Percentiles rank a stretch among this genome's conserved stretches.
phyloP scores from a whole-genome alignment of 108 stramenopile species.

The Pseudonitzschia multistriata region DNA sequence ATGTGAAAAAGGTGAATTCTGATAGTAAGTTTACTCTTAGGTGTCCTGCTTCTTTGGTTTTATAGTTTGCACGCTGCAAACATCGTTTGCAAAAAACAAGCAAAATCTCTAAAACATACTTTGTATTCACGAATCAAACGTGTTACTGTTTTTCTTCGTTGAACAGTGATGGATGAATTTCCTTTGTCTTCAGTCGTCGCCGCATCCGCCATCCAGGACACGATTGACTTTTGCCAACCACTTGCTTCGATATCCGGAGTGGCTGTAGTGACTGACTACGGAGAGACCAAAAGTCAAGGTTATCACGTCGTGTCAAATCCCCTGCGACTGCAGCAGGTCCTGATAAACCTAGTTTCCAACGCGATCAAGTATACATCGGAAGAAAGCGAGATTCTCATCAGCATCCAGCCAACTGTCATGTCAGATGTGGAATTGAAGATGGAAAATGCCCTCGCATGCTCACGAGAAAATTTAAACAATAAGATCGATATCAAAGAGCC shows the following conservation, averaged over 20 bases:
- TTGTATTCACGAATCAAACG: background rate
- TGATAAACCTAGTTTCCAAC: constrained; percentile 46
- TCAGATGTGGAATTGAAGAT: constrained; percentile 8
- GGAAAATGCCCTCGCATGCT: constrained; percentile 6
- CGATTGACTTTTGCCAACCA: constrained; percentile 22
- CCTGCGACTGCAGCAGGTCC: constrained; percentile 25
- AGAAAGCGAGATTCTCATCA: constrained; percentile 9
- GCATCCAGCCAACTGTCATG: constrained; percentile 2
- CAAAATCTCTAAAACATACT: too few relatives aligned
- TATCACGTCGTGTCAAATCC: constrained; percentile 9
- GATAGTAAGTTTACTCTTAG: constrained; percentile 2
- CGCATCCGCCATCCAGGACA: constrained; percentile 1
- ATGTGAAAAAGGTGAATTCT: constrained; percentile 13
- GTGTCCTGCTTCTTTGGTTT: background rate
- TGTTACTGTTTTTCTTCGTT: background rate
- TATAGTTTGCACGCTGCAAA: background rate
- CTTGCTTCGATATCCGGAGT: constrained; percentile 18
- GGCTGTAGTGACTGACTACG: background rate
- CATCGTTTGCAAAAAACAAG: background rate
- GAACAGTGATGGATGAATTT: constrained; percentile 19
- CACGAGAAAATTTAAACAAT: background rate
- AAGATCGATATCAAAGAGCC: background rate
- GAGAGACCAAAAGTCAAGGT: background rate
- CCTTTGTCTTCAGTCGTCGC: constrained; percentile 1
- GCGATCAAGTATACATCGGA: constrained; percentile 48